A percentile compares a stretch with the other conserved stretches of the same genome.
These are phyloP conservation scores for Camelina hispida DNA, from an alignment of 345 rosid genomes.

Conservation along the genomic window DNA sequence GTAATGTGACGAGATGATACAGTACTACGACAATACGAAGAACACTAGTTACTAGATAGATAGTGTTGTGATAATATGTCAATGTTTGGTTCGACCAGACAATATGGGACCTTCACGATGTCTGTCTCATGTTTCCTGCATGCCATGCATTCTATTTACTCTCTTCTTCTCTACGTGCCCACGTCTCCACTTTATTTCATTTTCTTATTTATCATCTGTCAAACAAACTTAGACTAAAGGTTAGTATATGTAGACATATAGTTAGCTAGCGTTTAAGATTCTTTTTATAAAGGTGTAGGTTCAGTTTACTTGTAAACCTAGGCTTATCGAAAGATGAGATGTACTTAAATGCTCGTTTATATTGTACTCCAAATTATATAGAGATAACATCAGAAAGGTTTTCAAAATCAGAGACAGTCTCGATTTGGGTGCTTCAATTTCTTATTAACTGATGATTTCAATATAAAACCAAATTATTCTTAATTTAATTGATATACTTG, in stretches of 20 bases:
- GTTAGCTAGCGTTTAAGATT: slow-evolving; percentile 34
- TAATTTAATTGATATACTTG: not conserved
- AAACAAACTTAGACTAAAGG: not conserved
- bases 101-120: slow-evolving; percentile 47
- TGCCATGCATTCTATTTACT: slow-evolving; percentile 47
- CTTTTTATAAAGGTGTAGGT: slow-evolving; percentile 3
- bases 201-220: slow-evolving; percentile 18
- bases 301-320: slow-evolving; percentile 14
- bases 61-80: slow-evolving; percentile 42
- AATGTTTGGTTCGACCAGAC: slow-evolving; percentile 44
- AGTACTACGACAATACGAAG: slow-evolving; percentile 41
- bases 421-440: slow-evolving; percentile 20
- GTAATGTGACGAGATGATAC: slow-evolving; percentile 28
- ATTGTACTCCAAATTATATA: not conserved
- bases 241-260: not conserved
- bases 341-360: slow-evolving; percentile 29
- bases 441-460: slow-evolving; percentile 5
- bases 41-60: slow-evolving; percentile 41
- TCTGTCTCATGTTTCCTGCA: slow-evolving; percentile 50
- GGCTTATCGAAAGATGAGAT: slow-evolving; percentile 39
- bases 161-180: slow-evolving; percentile 41
- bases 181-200: slow-evolving; percentile 39
- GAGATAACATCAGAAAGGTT: slow-evolving; percentile 10
- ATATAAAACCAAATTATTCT: not conserved
- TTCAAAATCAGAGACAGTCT: slow-evolving; percentile 4